phyloP scores from a whole-genome alignment of 495 filamentous ascomycete species.

The Penicillium goetzii region DNA sequence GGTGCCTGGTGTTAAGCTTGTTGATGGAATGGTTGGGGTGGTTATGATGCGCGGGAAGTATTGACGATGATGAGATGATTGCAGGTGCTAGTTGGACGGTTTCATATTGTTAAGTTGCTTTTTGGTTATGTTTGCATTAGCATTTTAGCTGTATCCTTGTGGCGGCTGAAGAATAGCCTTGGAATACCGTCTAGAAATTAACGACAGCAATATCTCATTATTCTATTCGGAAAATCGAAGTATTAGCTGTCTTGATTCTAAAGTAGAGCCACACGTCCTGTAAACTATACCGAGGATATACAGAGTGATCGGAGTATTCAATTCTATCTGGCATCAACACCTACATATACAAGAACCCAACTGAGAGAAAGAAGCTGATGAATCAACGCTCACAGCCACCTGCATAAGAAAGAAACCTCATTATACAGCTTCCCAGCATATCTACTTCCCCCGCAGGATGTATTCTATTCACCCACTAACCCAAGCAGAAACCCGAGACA shows the following conservation, averaged over 20 bases:
- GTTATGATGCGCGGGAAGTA: conserved; percentile 50
- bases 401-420: background rate
- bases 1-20: conserved; percentile 48
- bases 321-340: background rate
- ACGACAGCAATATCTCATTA: background rate
- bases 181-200: background rate
- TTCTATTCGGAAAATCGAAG: too few relatives aligned
- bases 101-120: background rate
- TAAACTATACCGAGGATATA: too few relatives aligned
- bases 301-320: background rate
- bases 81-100: background rate
- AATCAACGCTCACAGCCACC: background rate
- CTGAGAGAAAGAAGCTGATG: background rate
- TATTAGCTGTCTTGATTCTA: too few relatives aligned
- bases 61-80: background rate
- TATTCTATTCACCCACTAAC: conserved; percentile 67
- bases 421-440: background rate
- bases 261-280: too few relatives aligned
- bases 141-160: background rate
- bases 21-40: conserved; percentile 44
- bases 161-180: background rate
- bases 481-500: conserved; percentile 83
- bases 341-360: background rate
- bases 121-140: background rate
- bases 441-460: background rate